Base-by-base conservation (phyloP, 23 red algal genomes). In the Gracilaria caudata region DNA sequence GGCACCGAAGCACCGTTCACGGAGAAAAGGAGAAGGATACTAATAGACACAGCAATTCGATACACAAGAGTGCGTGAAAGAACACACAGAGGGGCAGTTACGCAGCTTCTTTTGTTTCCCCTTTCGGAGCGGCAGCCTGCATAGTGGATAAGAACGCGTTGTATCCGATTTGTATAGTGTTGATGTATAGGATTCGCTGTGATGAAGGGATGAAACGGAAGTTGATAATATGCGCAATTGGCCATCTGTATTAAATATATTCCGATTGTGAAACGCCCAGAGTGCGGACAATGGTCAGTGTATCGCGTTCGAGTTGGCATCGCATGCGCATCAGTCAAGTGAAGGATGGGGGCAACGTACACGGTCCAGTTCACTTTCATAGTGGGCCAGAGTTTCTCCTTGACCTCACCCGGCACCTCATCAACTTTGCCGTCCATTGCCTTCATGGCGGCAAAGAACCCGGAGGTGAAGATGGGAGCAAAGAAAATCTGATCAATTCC, bases 321-420 rank as follows among this genome's bases (percentile, higher is more conserved):
- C 43, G 41, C 29, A 30, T 51, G 30, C 9, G 35, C 29, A 7
- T 24, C 35, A 17, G 36, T 29, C 49, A 44, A 14, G 30, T 56
- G 44, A 14, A 33, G 30, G 68, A 58, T 53, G 12, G 73, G 2
- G 10, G n/a, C 10, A 61, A 86, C 74, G 34, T 94, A 99, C 81
- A 95, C 88, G 57, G 84, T 94, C 92, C 97, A 99, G 74, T 99
- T 99, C 56, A 99, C 97, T 51, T 95, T 95, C 93, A 99, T 94
- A 8, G 97, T 99, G 17, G 93, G 93, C 97, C 97, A 99, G 13
- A 99, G 82, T 78, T 99, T 99, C 44, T 90, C 82, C 29, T 79
- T 77, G 29, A 99, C 93, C 82, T 95, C 97, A 1, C 72, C 77
- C 5, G 59, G 17, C 11, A 92, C 83, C 64, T 93, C 80, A 24